A percentile compares a stretch with the other conserved stretches of the same genome.
Evolutionary conservation across 192 early-diverging fungal species (phyloP).

Genomic region (Dimargaris verticillata): DNA sequence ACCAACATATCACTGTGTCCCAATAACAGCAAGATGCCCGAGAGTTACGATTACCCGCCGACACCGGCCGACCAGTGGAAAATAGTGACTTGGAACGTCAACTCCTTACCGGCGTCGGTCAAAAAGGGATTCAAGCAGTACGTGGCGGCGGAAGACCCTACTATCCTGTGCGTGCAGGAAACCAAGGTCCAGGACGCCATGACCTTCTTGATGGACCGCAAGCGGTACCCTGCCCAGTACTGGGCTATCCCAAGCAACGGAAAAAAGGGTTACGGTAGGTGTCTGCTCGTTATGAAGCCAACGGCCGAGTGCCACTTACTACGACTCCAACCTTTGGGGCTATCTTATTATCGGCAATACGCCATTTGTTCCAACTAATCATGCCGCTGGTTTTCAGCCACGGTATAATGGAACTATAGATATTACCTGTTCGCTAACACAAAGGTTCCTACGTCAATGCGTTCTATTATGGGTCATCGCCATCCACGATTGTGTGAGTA

Average conservation of each 20-base stretch:
- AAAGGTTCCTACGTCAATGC: neutral
- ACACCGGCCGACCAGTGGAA: conserved; percentile 34
- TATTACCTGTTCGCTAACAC: too few relatives aligned
- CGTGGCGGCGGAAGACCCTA: conserved; percentile 58
- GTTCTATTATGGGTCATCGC: neutral
- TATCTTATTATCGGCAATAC: too few relatives aligned
- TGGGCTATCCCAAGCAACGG: conserved; percentile 39
- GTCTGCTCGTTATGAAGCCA: too few relatives aligned
- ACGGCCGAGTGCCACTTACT: too few relatives aligned
- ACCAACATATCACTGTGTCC: conserved; percentile 12
- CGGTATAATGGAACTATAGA: too few relatives aligned
- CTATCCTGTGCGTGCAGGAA: conserved; percentile 71
- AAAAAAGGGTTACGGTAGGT: conserved; percentile 57
- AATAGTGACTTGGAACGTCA: conserved; percentile 66
- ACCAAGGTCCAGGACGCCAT: conserved; percentile 63
- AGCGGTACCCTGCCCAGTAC: conserved; percentile 49
- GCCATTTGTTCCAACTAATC: too few relatives aligned
- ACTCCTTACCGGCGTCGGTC: conserved; percentile 45
- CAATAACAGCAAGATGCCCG: conserved; percentile 51
- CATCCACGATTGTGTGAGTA: conserved; percentile 11
- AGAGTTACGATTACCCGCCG: conserved; percentile 29
- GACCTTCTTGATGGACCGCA: conserved; percentile 35
- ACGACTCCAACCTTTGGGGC: too few relatives aligned
- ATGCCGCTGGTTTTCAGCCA: too few relatives aligned
- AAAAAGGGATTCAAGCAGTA: conserved; percentile 70